These are phyloP conservation scores for Akanthomyces uredinophilus DNA, from an alignment of 2,329 filamentous ascomycete genomes.

Conservation along the genomic window DNA sequence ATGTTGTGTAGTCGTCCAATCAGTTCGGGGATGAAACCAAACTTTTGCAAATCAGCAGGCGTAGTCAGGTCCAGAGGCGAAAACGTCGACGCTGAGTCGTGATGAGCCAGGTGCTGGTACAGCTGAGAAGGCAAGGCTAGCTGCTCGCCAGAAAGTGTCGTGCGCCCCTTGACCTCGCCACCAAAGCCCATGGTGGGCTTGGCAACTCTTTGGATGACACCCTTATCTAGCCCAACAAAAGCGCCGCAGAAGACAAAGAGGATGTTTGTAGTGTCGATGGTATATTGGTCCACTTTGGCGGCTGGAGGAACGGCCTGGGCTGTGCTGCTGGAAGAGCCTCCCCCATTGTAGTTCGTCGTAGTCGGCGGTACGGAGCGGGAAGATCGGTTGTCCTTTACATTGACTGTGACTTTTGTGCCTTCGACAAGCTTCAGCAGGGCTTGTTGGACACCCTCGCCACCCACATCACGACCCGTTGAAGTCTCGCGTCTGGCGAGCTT, in stretches of 20 bases:
- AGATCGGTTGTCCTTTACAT: slow-evolving; percentile 72
- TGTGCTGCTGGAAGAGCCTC: slow-evolving; percentile 39
- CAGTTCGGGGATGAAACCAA: slow-evolving; percentile 91
- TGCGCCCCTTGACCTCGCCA: slow-evolving; percentile 63
- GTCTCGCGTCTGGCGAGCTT: slow-evolving; percentile 90
- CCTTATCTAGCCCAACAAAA: slow-evolving; percentile 87
- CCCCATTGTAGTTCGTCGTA: slow-evolving; percentile 46
- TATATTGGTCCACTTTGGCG: slow-evolving; percentile 57
- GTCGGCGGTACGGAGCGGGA: slow-evolving; percentile 48
- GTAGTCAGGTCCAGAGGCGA: slow-evolving; percentile 67
- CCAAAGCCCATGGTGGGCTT: slow-evolving; percentile 87
- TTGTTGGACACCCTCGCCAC: slow-evolving; percentile 94
- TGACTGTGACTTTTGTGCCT: slow-evolving; percentile 87
- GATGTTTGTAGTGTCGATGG: slow-evolving; percentile 91
- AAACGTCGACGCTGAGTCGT: slow-evolving; percentile 38
- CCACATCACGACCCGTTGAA: slow-evolving; percentile 85
- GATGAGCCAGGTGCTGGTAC: slow-evolving; percentile 53
- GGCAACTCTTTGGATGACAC: slow-evolving; percentile 79
- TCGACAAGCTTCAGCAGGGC: slow-evolving; percentile 93
- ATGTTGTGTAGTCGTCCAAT: slow-evolving; percentile 92
- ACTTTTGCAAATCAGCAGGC: slow-evolving; percentile 72
- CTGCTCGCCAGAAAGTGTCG: slow-evolving; percentile 42
- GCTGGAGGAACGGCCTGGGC: slow-evolving; percentile 42
- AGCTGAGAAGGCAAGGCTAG: slow-evolving; percentile 61
- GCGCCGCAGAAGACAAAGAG: slow-evolving; percentile 96